These are phyloP conservation scores for Talaromyces liani DNA, from an alignment of 495 filamentous ascomycete species.

Conservation along the genomic window DNA sequence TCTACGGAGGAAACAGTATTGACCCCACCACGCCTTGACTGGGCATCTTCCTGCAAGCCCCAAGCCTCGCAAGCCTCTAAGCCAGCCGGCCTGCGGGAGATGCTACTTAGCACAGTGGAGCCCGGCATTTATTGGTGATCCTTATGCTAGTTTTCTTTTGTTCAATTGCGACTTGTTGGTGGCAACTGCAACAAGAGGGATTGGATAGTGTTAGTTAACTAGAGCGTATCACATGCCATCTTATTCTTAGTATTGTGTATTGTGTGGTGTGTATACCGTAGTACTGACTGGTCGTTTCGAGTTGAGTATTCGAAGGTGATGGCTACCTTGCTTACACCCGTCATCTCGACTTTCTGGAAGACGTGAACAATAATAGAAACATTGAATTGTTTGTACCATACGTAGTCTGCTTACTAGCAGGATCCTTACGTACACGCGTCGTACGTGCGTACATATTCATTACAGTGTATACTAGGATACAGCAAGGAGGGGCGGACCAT, in stretches of 20 bases:
- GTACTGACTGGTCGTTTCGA: no score
- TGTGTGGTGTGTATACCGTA: no score
- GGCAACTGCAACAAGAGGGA: background rate
- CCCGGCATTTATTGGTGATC: constrained; percentile 11
- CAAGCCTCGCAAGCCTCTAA: background rate
- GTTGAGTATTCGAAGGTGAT: background rate
- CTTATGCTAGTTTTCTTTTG: background rate
- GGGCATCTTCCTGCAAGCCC: background rate
- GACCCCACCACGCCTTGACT: background rate
- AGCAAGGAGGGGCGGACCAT: background rate
- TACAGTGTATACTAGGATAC: background rate
- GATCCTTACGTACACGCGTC: background rate
- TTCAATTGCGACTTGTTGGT: background rate
- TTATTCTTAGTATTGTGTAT: background rate
- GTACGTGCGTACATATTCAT: no score
- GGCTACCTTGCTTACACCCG: background rate
- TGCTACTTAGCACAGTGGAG: constrained; percentile 9
- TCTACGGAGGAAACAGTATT: no score
- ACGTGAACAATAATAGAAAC: background rate
- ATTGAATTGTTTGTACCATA: background rate
- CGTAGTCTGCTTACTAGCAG: no score
- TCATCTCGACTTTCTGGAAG: background rate
- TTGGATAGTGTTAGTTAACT: background rate
- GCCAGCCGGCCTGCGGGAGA: constrained; percentile 4
- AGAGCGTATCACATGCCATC: background rate